Evolutionary conservation across 73 alveolate genomes (phyloP).

Genomic region (Symbiodinium pilosum): DNA sequence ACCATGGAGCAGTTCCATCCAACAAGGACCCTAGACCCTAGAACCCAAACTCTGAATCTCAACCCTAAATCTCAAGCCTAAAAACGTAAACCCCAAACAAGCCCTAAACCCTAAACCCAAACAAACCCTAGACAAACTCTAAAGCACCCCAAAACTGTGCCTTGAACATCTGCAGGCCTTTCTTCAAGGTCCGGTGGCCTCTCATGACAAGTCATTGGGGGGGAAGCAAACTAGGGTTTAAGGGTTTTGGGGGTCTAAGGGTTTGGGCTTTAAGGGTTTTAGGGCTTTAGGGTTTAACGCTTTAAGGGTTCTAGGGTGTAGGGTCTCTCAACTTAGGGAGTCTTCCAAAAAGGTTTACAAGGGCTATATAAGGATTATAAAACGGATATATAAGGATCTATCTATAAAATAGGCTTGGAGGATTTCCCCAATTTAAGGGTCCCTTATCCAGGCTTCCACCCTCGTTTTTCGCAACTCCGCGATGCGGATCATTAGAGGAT

Average conservation of each 20-base stretch:
- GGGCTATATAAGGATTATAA: no score
- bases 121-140: neutral
- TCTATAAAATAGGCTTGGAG: no score
- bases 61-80: neutral
- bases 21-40: neutral
- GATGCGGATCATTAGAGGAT: no score
- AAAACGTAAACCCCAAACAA: neutral
- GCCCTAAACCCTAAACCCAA: neutral
- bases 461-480: no score
- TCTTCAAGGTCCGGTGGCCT: conserved; percentile 57
- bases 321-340: neutral
- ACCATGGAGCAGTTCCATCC: no score
- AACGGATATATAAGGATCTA: no score
- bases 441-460: no score
- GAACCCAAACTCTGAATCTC: neutral
- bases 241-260: neutral
- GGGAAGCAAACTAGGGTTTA: neutral
- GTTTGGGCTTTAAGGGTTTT: neutral
- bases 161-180: neutral
- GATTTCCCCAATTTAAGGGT: no score
- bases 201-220: neutral
- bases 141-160: neutral
- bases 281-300: neutral
- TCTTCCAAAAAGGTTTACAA: no score
- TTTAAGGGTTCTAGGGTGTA: neutral